These are phyloP conservation scores for Senna tora DNA, from an alignment of 306 rosid species.

Conservation along the genomic window DNA sequence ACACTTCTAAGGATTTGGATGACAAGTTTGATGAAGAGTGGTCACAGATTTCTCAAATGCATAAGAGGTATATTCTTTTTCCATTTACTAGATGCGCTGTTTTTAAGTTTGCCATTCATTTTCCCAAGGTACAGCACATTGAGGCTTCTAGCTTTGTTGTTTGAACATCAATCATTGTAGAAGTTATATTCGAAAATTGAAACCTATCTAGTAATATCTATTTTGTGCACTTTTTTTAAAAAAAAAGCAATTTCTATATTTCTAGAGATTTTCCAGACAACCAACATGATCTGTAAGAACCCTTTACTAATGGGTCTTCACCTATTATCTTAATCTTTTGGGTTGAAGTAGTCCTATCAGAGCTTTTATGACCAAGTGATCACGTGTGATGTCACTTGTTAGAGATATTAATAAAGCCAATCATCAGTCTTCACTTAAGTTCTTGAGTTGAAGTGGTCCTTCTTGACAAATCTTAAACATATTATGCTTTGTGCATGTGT, in stretches of 20 bases:
- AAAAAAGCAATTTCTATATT: neutral
- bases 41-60: slow-evolving; percentile 62
- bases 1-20: slow-evolving; percentile 48
- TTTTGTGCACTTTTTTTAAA: slow-evolving; percentile 17
- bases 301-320: neutral
- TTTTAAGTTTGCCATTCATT: slow-evolving; percentile 24
- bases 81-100: slow-evolving; percentile 23
- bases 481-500: neutral
- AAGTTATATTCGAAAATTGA: neutral
- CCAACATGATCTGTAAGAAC: neutral
- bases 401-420: neutral
- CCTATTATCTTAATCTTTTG: neutral
- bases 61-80: slow-evolving; percentile 57
- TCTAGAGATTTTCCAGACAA: neutral
- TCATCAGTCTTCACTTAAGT: neutral
- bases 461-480: slow-evolving; percentile 1
- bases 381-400: neutral
- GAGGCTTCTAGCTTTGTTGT: slow-evolving; percentile 22
- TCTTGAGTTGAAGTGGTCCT: neutral
- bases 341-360: neutral
- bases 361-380: neutral
- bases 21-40: slow-evolving; percentile 68
- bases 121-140: slow-evolving; percentile 10
- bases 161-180: neutral
- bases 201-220: slow-evolving; percentile 20